Evolutionary conservation across 140 eudicot genomes (phyloP).

Genomic region (Stevia rebaudiana): DNA sequence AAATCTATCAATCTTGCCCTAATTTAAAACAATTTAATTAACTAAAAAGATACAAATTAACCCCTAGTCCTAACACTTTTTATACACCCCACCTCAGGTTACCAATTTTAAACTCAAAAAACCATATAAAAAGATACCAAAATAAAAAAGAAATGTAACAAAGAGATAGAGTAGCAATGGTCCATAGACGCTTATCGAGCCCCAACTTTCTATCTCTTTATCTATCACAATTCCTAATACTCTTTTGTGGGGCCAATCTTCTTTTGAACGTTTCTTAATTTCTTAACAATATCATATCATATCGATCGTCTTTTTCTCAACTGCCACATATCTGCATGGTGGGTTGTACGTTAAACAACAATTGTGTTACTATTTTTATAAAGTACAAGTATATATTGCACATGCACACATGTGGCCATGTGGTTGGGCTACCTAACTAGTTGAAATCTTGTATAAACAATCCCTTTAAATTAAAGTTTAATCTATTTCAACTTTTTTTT

Average conservation of each 20-base stretch:
- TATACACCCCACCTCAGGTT: no score
- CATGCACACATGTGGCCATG: conserved; percentile 23
- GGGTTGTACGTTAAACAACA: conserved; percentile 14
- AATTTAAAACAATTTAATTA: no score
- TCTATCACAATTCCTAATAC: neutral
- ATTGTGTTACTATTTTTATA: conserved; percentile 8
- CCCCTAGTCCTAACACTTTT: no score
- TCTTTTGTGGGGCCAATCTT: conserved; percentile 2
- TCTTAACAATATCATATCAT: conserved; percentile 6
- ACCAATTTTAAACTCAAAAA: no score
- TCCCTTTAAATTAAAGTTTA: neutral
- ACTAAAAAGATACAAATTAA: no score
- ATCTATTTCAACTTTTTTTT: neutral
- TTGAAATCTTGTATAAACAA: conserved; percentile 11
- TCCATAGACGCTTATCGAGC: conserved; percentile 10
- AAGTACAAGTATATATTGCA: conserved; percentile 18
- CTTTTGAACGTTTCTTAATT: conserved; percentile 15
- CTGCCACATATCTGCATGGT: conserved; percentile 13
- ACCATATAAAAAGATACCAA: no score
- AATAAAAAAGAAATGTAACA: no score
- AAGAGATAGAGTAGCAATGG: conserved; percentile 13
- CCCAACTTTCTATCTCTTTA: neutral
- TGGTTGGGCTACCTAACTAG: conserved; percentile 23
- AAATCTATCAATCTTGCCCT: no score
- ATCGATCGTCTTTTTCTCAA: conserved; percentile 13